These are phyloP conservation scores for Salix koriyanagi DNA, from an alignment of 345 rosid species.

Conservation along the genomic window DNA sequence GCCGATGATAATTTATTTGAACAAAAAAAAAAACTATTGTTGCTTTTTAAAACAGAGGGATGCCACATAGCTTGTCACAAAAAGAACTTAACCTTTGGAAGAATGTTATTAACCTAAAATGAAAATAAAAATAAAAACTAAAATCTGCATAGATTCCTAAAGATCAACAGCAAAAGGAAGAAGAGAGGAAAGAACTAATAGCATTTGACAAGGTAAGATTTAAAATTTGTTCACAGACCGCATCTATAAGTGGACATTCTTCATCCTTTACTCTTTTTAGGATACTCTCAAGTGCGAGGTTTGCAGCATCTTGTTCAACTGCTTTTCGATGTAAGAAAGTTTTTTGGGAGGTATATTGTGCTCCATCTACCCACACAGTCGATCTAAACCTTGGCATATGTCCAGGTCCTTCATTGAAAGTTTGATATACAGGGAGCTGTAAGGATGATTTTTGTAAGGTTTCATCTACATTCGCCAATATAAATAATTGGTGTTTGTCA, in stretches of 20 bases:
- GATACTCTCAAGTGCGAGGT: conserved; percentile 31
- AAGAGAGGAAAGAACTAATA: not conserved
- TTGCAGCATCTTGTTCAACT: conserved; percentile 46
- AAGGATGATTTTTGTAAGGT: no score
- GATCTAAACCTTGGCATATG: conserved; percentile 26
- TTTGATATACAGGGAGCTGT: no score
- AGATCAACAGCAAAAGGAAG: not conserved
- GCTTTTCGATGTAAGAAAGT: conserved; percentile 31
- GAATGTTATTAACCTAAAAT: not conserved
- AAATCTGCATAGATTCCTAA: not conserved
- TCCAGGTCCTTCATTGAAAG: no score
- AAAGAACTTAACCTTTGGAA: not conserved
- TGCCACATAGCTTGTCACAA: not conserved
- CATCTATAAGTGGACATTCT: conserved; percentile 17
- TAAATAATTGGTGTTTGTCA: no score
- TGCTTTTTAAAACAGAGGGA: not conserved
- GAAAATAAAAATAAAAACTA: not conserved
- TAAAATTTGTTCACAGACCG: conserved; percentile 23
- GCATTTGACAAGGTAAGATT: not conserved
- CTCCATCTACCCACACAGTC: conserved; percentile 32
- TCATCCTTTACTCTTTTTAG: conserved; percentile 26
- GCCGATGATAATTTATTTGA: not conserved
- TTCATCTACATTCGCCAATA: no score
- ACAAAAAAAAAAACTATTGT: not conserved
- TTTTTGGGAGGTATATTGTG: conserved; percentile 20